Evolutionary conservation across 2,329 filamentous ascomycete genomes (phyloP), one percentile per base, ranked within the genome.

Genomic region (Stagonosporopsis vannaccii): DNA sequence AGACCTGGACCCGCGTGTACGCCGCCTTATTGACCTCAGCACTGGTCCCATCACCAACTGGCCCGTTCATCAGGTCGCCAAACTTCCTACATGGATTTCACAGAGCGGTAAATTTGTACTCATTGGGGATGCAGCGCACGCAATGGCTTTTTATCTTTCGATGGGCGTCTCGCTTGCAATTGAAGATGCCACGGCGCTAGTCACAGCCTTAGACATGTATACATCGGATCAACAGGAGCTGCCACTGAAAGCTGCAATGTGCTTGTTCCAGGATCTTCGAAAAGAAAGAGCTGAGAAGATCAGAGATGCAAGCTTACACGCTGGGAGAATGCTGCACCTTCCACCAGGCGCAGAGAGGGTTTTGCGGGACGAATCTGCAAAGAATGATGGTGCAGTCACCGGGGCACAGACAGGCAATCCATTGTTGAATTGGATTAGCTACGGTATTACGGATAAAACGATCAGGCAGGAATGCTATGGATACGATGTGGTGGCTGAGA

Each of bases 131-230:
- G 60, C 58, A 28, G 57, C 57, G 9, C 60, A 58, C 23, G 54
- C 60, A 22, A 65, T 65, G 62, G 56, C 60, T 6, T 61, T 61
- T 39, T 63, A 61, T 22, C 56, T 63, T n/a, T 56, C 52, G 15
- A 61, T 61, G 58, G 62, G 62, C 8, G 62, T 62, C n/a, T 55
- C 56, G 9, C 40, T 64, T 32, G 63, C 63, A n/a, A 61, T 64
- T 13, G 59, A 64, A 26, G 63, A 66, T 52, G 63, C 63, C n/a
- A 51, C 53, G 12, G 57, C 50, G 6, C 45, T 64, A 5, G 43
- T 33, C 25, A 28, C 45, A 17, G 36, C 46, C 4, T 26, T 62
- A 20, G 47, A 56, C 11, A 32, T 52, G 12, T 42, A 43, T 15
- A 33, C 8, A 0, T 26, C 20, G 3, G 20, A 17, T 9, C 52